Evolutionary conservation across 2,329 filamentous ascomycete species (phyloP), one percentile per base, ranked within the genome.

Genomic region (Orbilia oligospora): DNA sequence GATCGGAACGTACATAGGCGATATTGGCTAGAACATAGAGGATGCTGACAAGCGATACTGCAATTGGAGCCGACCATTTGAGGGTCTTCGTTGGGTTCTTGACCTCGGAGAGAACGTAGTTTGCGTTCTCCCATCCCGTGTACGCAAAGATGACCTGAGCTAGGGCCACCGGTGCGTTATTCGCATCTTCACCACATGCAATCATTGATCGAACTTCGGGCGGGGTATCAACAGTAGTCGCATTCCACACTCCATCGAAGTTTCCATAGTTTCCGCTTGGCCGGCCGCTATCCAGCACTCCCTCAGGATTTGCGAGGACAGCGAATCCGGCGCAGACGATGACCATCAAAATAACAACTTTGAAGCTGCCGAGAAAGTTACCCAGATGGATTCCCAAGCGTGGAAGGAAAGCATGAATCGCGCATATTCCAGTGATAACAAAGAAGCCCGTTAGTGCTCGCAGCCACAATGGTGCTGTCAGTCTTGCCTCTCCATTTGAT

Each of bases 21-120:
- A 91, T 87, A 80, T 91, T 91, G 55, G 89, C 89, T 8, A 91
- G 85, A 10, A 91, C 84, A 81, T 91, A 91, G 0, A 91, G 85
- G 1, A 90, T 85, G 0, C 88, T 89, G 6, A 89, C 88, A 6
- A 86, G 87, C 0, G 87, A 87, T 3, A 91, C 85, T 1, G 89
- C 90, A 0, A 90, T 82, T 0, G 89, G 89, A 0, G 88, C 88
- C 0, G 89, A 89, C 64, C 89, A 84, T 0, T 86, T 82, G 6
- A 90, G 85, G 0, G 89, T 90, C 81, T 86, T 87, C 27, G 85
- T 86, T 0, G 88, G 88, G 56, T 88, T 86, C 79, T 86, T 88
- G 41, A 90, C 84, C 81, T 91, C 89, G 78, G 87, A 85, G 1
- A 90, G 83, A 2, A 90, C 89, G 77, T 90, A 90, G 82, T 90